Evolutionary conservation across 257 asterid species (phyloP).

Genomic region (Sherardia arvensis): DNA sequence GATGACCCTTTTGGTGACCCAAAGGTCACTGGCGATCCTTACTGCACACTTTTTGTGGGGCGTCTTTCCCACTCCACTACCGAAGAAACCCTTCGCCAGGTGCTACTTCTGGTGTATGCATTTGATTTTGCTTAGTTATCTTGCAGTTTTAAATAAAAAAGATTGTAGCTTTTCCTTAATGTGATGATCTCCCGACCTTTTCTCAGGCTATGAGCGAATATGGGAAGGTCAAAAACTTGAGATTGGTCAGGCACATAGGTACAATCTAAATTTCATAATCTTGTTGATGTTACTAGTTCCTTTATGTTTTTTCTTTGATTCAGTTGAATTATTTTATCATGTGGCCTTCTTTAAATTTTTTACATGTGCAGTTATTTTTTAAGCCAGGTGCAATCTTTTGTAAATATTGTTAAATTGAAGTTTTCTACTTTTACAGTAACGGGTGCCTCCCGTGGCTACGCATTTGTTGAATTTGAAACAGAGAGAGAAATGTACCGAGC

Average conservation of each 20-base stretch:
- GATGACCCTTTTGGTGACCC: conserved; percentile 95
- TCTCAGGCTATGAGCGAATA: conserved; percentile 72
- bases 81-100: conserved; percentile 71
- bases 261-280: neutral
- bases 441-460: conserved; percentile 94
- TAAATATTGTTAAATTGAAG: neutral
- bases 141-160: neutral
- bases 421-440: conserved; percentile 49
- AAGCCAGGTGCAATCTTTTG: neutral
- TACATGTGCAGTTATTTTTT: neutral
- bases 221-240: conserved; percentile 74
- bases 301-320: neutral
- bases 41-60: conserved; percentile 77
- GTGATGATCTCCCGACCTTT: conserved; percentile 6
- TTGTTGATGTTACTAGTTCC: neutral
- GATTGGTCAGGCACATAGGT: conserved; percentile 89
- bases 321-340: neutral
- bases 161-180: neutral
- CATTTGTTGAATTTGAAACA: conserved; percentile 83
- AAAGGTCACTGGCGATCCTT: conserved; percentile 70
- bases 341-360: neutral
- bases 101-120: neutral
- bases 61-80: conserved; percentile 78
- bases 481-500: conserved; percentile 88
- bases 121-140: neutral